Evolutionary conservation across 257 asterid genomes (phyloP).

Genomic region (Lavandula angustifolia): DNA sequence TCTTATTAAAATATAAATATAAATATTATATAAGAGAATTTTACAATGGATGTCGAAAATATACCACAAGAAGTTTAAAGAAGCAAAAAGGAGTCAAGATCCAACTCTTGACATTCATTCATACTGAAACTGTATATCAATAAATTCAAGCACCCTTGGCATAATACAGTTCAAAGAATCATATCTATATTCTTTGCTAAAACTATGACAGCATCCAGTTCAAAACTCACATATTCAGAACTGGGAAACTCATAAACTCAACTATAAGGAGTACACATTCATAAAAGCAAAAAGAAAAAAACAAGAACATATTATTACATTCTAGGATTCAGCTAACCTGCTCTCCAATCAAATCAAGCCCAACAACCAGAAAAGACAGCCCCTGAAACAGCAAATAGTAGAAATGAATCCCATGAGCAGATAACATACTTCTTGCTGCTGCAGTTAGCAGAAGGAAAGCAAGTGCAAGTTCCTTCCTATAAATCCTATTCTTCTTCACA

Average conservation of each 20-base stretch:
- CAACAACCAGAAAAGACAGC: constrained; percentile 39
- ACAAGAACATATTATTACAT: constrained; percentile 6
- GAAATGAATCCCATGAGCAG: constrained; percentile 48
- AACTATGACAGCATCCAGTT: constrained; percentile 32
- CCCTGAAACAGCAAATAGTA: constrained; percentile 51
- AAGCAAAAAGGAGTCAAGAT: not conserved
- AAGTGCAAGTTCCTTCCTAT: constrained; percentile 37
- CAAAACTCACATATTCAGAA: constrained; percentile 25
- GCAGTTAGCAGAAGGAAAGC: constrained; percentile 49
- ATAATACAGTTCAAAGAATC: constrained; percentile 45
- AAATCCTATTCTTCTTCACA: constrained; percentile 34
- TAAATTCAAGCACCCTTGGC: constrained; percentile 25
- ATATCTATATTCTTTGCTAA: constrained; percentile 22
- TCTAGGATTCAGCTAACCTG: constrained; percentile 35
- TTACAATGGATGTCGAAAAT: too few species aligned
- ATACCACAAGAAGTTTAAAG: not conserved
- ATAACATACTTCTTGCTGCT: constrained; percentile 42
- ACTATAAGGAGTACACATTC: constrained; percentile 27
- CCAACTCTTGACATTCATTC: constrained; percentile 9
- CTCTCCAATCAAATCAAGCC: constrained; percentile 47
- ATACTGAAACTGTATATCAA: constrained; percentile 21
- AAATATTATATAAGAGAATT: too few species aligned
- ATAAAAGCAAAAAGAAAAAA: too few species aligned
- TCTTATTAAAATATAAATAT: too few species aligned
- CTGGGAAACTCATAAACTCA: constrained; percentile 23